phyloP scores from a whole-genome alignment of 2,329 filamentous ascomycete genomes.

The Didymella glomerata region DNA sequence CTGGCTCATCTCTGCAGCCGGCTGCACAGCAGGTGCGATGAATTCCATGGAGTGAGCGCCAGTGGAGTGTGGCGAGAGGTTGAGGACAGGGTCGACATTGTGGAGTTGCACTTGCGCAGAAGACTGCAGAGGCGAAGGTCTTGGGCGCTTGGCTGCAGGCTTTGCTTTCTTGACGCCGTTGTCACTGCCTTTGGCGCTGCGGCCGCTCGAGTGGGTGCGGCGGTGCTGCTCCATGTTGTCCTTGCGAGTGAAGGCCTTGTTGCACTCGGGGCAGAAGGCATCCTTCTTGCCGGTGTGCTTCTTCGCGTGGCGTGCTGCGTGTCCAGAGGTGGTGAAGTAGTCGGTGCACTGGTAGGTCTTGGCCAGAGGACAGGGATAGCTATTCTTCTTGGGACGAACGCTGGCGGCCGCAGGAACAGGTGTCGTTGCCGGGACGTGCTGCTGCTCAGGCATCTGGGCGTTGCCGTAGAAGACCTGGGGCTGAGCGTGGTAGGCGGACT shows the following conservation, averaged over 20 bases:
- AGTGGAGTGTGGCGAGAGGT: constrained; percentile 38
- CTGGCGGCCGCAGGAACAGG: constrained; percentile 56
- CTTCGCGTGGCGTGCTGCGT: constrained; percentile 84
- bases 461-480: constrained; percentile 32
- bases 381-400: constrained; percentile 64
- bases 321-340: constrained; percentile 84
- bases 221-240: constrained; percentile 91
- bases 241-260: constrained; percentile 81
- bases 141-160: constrained; percentile 45
- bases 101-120: constrained; percentile 33
- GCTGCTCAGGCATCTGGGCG: constrained; percentile 25
- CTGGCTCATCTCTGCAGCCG: constrained; percentile 23
- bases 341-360: constrained; percentile 77
- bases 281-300: constrained; percentile 85
- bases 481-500: constrained; percentile 37
- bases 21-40: constrained; percentile 42
- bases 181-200: constrained; percentile 51
- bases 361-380: constrained; percentile 77
- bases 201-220: constrained; percentile 72
- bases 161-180: constrained; percentile 51
- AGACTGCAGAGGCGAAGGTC: constrained; percentile 44
- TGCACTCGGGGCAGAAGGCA: constrained; percentile 74
- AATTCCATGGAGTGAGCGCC: constrained; percentile 29
- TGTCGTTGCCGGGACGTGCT: constrained; percentile 45
- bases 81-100: constrained; percentile 40